Evolutionary conservation across 1,284 basidiomycete genomes (phyloP), one percentile per base, ranked within the genome.

Genomic region (Cutaneotrichosporon mucoides): DNA sequence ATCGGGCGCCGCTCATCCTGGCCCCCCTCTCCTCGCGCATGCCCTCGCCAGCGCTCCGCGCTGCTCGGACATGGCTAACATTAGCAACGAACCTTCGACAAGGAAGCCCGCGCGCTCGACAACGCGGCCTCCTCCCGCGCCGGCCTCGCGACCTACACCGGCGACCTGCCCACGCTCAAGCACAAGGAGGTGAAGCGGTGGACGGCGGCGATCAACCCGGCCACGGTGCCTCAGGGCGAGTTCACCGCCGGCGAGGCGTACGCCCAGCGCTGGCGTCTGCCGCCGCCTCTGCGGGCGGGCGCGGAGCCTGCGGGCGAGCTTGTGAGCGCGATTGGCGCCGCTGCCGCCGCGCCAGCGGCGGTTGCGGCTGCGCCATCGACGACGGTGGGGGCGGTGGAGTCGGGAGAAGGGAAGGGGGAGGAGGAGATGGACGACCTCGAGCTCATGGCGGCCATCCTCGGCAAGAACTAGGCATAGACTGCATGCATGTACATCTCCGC

Each of bases 191-290:
- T 64, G 41, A 60, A 64, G 48, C 50, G 64, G 37, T 76, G 72
- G 76, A 55, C 69, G 35, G 59, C 65, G n/a, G 44, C 55, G 12
- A 53, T 76, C 37, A 54, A 56, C 8, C 47, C 68, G 9, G 16
- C 49, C 10, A 42, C 68, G 0, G 37, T 60, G 47, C 60, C 61
- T n/a, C 38, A 44, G 1, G 65, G 65, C 11, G 60, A 63, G 44
- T 79, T 75, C 58, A 63, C 69, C 2, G 69, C 66, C 24, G 76
- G 73, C 2, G 41, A 62, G 56, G 62, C 35, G 4, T 79, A 78
- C 60, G 66, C 70, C 34, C 50, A 64, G 54, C 66, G 64, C 38
- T 79, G 77, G 77, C 63, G 60, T 16, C 55, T 71, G 52, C 75
- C 72, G 2, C 43, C 61, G 1, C 57, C 68, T 1, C 56, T 62